These are phyloP conservation scores for Cucurbita moschata DNA, from an alignment of 306 rosid species.

Conservation along the genomic window DNA sequence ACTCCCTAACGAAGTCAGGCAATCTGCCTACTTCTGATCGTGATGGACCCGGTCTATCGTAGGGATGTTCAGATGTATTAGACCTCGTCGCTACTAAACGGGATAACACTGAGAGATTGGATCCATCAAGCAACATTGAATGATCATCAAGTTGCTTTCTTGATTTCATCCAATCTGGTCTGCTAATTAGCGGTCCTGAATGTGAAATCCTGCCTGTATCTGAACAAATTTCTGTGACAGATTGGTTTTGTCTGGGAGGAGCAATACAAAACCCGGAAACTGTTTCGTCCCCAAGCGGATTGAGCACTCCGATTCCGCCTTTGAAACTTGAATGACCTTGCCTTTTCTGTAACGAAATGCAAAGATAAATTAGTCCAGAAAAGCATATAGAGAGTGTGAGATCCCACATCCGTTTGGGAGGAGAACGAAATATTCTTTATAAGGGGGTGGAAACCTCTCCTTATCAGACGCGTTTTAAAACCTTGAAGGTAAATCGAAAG, in stretches of 20 bases:
- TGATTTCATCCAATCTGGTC: conserved; percentile 26
- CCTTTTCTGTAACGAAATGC: conserved; percentile 31
- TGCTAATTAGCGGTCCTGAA: conserved; percentile 61
- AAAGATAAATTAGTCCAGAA: neutral
- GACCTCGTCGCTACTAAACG: conserved; percentile 51
- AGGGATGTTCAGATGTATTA: conserved; percentile 19
- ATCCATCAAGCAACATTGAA: conserved; percentile 17
- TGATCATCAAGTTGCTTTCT: conserved; percentile 31
- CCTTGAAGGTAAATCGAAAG: too few species aligned
- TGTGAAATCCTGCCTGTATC: conserved; percentile 37
- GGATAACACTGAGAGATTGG: conserved; percentile 34
- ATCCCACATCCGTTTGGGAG: too few species aligned
- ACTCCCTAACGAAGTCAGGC: conserved; percentile 26
- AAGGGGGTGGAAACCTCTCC: too few species aligned
- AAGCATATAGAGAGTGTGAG: neutral
- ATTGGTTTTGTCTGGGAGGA: conserved; percentile 32
- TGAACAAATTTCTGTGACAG: conserved; percentile 17
- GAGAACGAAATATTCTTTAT: too few species aligned
- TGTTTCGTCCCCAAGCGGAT: conserved; percentile 30
- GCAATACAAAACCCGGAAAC: conserved; percentile 40
- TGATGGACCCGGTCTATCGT: conserved; percentile 29
- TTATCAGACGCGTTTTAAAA: too few species aligned
- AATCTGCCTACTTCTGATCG: conserved; percentile 20
- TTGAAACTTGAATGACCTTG: conserved; percentile 25
- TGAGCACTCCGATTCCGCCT: conserved; percentile 33